Percentiles rank a stretch among this genome's conserved stretches.
Conservation (phyloP, 1,284 basidiomycete genomes). For the Takashimella koratensis region DNA sequence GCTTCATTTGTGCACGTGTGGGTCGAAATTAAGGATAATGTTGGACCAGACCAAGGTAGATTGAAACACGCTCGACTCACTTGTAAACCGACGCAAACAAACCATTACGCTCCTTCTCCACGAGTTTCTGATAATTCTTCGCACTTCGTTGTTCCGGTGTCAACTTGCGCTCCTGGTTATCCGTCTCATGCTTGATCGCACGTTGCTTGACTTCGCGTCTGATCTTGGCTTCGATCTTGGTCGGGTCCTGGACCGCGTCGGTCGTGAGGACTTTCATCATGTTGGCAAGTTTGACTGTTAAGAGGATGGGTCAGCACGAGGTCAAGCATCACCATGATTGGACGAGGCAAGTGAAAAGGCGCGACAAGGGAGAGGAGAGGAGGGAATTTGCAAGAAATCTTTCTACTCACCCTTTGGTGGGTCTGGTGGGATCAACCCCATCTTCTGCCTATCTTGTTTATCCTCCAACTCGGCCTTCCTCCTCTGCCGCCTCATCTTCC, state of each 20-base stretch:
- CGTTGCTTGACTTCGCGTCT: slow-evolving; percentile 87
- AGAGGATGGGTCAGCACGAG: slow-evolving; percentile 9
- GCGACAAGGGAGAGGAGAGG: neutral
- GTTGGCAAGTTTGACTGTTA: slow-evolving; percentile 83
- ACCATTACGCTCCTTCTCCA: slow-evolving; percentile 82
- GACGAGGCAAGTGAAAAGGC: neutral
- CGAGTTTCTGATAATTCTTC: slow-evolving; percentile 78
- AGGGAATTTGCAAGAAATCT: neutral
- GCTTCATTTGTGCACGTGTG: no score
- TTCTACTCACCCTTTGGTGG: slow-evolving; percentile 74
- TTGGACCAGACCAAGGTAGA: no score
- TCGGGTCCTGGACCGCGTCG: slow-evolving; percentile 92
- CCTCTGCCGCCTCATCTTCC: slow-evolving; percentile 90
- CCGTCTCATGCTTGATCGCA: slow-evolving; percentile 81
- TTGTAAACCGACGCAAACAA: slow-evolving; percentile 84
- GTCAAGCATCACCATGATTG: no score
- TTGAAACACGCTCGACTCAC: no score
- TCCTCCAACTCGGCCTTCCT: slow-evolving; percentile 88
- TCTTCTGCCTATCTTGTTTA: slow-evolving; percentile 89
- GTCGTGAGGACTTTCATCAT: slow-evolving; percentile 97
- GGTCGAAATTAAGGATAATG: no score
- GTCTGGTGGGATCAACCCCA: slow-evolving; percentile 94
- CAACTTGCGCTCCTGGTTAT: slow-evolving; percentile 86
- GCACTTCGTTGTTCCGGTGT: slow-evolving; percentile 83
- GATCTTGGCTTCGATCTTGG: slow-evolving; percentile 92